These are phyloP conservation scores for Arabidopsis lyrata DNA, from an alignment of 441 rosid genomes.

Conservation along the genomic window DNA sequence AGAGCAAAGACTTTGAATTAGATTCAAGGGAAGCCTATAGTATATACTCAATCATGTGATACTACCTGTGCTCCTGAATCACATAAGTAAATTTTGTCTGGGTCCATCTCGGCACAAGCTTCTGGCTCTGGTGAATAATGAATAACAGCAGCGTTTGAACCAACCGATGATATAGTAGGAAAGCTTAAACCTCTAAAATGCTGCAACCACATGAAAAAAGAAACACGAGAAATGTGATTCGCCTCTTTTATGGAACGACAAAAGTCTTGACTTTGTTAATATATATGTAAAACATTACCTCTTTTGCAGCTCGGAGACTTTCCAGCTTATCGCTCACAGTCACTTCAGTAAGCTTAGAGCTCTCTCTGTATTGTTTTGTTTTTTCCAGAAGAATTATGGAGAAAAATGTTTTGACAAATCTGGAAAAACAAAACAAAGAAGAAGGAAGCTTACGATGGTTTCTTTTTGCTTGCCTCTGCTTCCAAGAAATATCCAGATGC, in stretches of 20 bases:
- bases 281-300: conserved; percentile 55
- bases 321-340: conserved; percentile 93
- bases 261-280: background rate
- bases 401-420: background rate
- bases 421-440: background rate
- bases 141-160: conserved; percentile 93
- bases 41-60: conserved; percentile 3
- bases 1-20: conserved; percentile 21
- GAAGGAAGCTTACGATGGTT: conserved; percentile 53
- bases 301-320: conserved; percentile 90
- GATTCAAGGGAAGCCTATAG: conserved; percentile 4
- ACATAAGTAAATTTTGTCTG: conserved; percentile 81
- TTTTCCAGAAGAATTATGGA: background rate
- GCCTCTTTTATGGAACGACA: background rate
- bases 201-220: conserved; percentile 57
- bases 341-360: conserved; percentile 81
- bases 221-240: conserved; percentile 4
- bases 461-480: conserved; percentile 60
- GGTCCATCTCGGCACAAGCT: conserved; percentile 89
- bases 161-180: conserved; percentile 94
- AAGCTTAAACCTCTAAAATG: conserved; percentile 93
- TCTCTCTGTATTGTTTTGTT: conserved; percentile 51
- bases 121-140: conserved; percentile 81
- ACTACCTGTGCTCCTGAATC: conserved; percentile 99
- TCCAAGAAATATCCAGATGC: conserved; percentile 91